phyloP scores from a whole-genome alignment of 1,139 yeast genomes.

The Torulaspora globosa region DNA sequence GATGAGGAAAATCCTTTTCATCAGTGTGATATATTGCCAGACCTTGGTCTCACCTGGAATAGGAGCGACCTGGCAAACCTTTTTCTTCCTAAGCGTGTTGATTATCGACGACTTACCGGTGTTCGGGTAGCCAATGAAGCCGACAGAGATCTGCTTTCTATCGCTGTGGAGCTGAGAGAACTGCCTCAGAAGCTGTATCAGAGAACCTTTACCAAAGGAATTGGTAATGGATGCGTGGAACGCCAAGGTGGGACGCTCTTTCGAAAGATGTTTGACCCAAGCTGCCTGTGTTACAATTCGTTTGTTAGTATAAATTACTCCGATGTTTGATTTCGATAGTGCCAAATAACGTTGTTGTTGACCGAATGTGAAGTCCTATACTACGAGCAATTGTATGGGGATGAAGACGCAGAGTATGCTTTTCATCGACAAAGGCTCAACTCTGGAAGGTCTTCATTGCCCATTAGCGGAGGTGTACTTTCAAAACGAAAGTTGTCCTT shows the following conservation, averaged over 20 bases:
- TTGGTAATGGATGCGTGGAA: constrained; percentile 97
- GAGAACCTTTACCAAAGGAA: constrained; percentile 95
- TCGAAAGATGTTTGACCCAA: constrained; percentile 94
- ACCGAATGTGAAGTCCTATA: constrained; percentile 60
- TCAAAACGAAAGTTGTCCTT: constrained; percentile 29
- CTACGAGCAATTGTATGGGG: constrained; percentile 51
- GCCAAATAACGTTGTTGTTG: constrained; percentile 2
- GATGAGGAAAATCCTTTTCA: constrained; percentile 90
- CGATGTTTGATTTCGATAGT: not conserved
- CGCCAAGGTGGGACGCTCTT: constrained; percentile 89
- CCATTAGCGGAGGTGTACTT: constrained; percentile 23
- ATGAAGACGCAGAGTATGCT: constrained; percentile 19
- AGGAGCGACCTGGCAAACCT: constrained; percentile 96
- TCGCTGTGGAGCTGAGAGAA: constrained; percentile 87
- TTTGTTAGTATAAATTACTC: constrained; percentile 16
- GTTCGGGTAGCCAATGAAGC: constrained; percentile 95
- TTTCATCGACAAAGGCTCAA: constrained; percentile 45
- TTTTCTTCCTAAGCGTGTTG: constrained; percentile 87
- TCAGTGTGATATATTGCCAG: constrained; percentile 96
- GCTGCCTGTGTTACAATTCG: constrained; percentile 64
- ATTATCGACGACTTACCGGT: constrained; percentile 96
- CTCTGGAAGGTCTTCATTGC: constrained; percentile 51
- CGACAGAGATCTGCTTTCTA: constrained; percentile 93
- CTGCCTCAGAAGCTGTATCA: constrained; percentile 89
- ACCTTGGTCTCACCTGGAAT: constrained; percentile 99